Conservation (phyloP, 371 early-diverging fungal species). For the Batkoa obscura region DNA sequence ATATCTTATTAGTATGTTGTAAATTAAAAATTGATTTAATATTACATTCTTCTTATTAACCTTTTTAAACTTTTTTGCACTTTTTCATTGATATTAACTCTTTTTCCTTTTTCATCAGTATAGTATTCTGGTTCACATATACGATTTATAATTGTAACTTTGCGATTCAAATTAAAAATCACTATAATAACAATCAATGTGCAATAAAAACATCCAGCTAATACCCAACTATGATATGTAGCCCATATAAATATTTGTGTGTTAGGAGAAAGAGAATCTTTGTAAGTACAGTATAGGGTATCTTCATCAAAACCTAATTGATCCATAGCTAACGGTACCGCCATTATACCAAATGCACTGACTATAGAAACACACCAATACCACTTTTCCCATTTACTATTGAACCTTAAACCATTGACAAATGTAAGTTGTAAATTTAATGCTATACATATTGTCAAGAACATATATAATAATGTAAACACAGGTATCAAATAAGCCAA, state of each 20-base stretch:
- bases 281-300: background rate
- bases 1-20: background rate
- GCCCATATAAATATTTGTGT: background rate
- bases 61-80: too few relatives aligned
- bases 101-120: too few relatives aligned
- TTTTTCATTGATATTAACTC: too few relatives aligned
- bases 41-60: too few relatives aligned
- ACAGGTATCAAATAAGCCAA: background rate
- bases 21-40: background rate
- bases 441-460: background rate
- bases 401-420: background rate
- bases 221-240: background rate
- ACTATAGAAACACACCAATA: background rate
- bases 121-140: too few relatives aligned
- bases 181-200: background rate
- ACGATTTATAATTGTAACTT: background rate
- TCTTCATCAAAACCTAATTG: background rate
- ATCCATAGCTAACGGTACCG: background rate
- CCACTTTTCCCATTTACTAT: background rate
- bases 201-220: background rate
- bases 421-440: background rate
- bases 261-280: background rate
- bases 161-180: background rate
- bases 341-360: background rate
- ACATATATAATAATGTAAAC: constrained; percentile 1